A percentile compares a stretch with the other conserved stretches of the same genome.
These are phyloP conservation scores for Pseudopithomyces maydicus DNA, from an alignment of 2,329 filamentous ascomycete genomes.

Conservation along the genomic window DNA sequence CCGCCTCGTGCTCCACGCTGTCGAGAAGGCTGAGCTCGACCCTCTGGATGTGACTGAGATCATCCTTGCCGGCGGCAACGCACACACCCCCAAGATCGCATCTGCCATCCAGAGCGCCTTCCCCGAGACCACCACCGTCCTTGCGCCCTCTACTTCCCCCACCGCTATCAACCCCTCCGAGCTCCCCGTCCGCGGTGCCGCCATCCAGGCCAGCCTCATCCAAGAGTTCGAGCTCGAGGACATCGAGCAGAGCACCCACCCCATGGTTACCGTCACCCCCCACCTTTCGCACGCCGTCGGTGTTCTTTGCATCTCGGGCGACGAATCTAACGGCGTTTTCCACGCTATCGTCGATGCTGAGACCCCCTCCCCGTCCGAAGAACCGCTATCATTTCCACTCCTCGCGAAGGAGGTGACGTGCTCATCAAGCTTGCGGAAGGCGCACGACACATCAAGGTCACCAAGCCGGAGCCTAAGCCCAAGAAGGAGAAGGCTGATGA, in stretches of 20 bases:
- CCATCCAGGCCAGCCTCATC: slow-evolving; percentile 92
- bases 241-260: slow-evolving; percentile 94
- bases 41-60: slow-evolving; percentile 93
- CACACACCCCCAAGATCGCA: slow-evolving; percentile 93
- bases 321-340: slow-evolving; percentile 71
- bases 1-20: slow-evolving; percentile 78
- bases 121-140: slow-evolving; percentile 75
- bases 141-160: slow-evolving; percentile 79
- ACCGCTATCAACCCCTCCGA: slow-evolving; percentile 92
- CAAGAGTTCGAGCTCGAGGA: slow-evolving; percentile 92
- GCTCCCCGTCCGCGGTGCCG: slow-evolving; percentile 84
- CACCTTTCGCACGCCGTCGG: slow-evolving; percentile 90
- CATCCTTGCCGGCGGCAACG: slow-evolving; percentile 87
- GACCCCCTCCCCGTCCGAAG: slow-evolving; percentile 87
- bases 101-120: slow-evolving; percentile 79
- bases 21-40: slow-evolving; percentile 92
- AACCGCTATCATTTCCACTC: slow-evolving; percentile 76
- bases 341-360: slow-evolving; percentile 80
- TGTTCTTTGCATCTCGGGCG: slow-evolving; percentile 69
- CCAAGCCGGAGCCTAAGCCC: slow-evolving; percentile 79
- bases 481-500: slow-evolving; percentile 66
- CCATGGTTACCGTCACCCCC: slow-evolving; percentile 90
- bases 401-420: slow-evolving; percentile 83
- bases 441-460: slow-evolving; percentile 88
- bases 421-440: slow-evolving; percentile 89